Base-by-base conservation (phyloP, 2,329 filamentous ascomycete genomes). In the Akanthomyces lecanii region DNA sequence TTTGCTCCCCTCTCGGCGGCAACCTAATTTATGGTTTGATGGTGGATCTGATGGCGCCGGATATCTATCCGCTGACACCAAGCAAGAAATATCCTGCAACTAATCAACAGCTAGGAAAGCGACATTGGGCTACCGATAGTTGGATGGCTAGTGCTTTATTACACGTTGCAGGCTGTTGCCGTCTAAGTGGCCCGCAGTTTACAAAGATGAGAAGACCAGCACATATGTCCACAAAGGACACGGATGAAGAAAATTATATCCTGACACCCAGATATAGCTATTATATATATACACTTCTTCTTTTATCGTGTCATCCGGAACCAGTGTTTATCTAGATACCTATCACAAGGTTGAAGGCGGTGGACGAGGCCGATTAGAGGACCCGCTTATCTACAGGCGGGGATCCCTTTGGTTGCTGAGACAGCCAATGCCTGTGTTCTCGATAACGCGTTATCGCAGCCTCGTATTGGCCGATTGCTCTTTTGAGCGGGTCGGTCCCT, bases 401-500 rank as follows among this genome's bases (percentile, higher is more conserved):
- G 58, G 58, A 10, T 38, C 52, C 47, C 6, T 40, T 38, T 55
- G 58, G 63, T 64, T 64, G 63, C 63, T 64, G 54, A 64, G 63
- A 64, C 63, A 64, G 62, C 63, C 53, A 38, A 4, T 23, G 7
- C 55, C 18, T 23, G 45, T 2, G 14, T 1, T 3, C 42, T 7
- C 10, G 63, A 64, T 64, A 64, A 55, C 42, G 10, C 16, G 38
- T 53, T 62, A 64, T 64, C 63, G 63, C 38, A 4, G 7, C 28
- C 1, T 33, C 1, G n/a, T n/a, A 64, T 62, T 64, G 59, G 59
- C 25, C 42, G 2, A 1, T 1, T 23, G 11, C 18, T 14, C 7
- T 44, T 44, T 44, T 44, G 14, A 30, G 51, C 21, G 63, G 63
- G 52, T 10, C 57, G 2, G 36, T 53, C 42, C 44, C 54, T 45